These are phyloP conservation scores for Penicillium sp. DNA, from an alignment of 2,329 filamentous ascomycete genomes.

Conservation along the genomic window DNA sequence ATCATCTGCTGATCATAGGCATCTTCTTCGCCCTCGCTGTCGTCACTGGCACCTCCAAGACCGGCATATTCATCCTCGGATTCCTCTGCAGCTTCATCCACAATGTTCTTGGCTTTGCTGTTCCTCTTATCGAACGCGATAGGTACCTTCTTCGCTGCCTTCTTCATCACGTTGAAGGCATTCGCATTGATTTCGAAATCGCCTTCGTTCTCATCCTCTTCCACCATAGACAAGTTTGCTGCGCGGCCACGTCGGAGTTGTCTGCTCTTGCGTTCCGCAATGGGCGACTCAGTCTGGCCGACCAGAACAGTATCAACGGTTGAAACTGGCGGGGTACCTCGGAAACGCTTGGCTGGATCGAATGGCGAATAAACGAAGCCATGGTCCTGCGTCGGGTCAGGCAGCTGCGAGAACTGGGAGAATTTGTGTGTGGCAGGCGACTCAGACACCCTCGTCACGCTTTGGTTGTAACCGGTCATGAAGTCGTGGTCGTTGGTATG, in stretches of 20 bases:
- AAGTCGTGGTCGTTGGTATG: constrained; percentile 48
- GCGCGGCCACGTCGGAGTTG: constrained; percentile 54
- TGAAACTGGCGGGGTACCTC: constrained; percentile 62
- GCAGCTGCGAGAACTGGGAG: constrained; percentile 69
- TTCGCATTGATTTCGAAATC: constrained; percentile 45
- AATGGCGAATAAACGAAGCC: constrained; percentile 76
- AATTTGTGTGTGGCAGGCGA: constrained; percentile 40
- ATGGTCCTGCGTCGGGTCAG: constrained; percentile 78
- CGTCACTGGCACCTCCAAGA: constrained; percentile 84
- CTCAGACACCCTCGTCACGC: constrained; percentile 38
- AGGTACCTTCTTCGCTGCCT: constrained; percentile 59
- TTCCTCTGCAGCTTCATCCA: constrained; percentile 93
- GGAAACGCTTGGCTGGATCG: constrained; percentile 64
- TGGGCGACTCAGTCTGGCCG: constrained; percentile 61
- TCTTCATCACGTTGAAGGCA: constrained; percentile 73
- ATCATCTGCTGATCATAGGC: constrained; percentile 85
- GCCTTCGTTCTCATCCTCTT: constrained; percentile 41
- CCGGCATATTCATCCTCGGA: constrained; percentile 98
- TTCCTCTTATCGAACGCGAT: constrained; percentile 78
- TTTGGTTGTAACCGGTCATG: constrained; percentile 41
- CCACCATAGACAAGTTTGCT: constrained; percentile 49
- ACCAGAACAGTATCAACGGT: constrained; percentile 71
- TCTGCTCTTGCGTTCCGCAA: constrained; percentile 61
- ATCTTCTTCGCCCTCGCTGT: constrained; percentile 76
- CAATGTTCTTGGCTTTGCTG: constrained; percentile 81